Conservation (phyloP, 768 basidiomycete genomes). For the Amanita muscaria region DNA sequence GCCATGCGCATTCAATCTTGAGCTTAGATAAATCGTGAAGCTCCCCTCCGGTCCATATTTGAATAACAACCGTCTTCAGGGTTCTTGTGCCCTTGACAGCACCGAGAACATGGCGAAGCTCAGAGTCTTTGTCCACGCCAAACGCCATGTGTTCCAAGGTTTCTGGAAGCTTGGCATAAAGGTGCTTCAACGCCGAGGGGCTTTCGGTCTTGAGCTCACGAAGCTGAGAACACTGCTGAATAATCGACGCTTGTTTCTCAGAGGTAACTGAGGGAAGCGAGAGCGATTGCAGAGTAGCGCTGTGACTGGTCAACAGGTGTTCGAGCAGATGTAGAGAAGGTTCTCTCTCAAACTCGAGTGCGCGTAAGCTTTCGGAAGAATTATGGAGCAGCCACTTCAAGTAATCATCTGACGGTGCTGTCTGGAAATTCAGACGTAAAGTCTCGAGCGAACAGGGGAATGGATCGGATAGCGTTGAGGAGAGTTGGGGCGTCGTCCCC, state of each 20-base stretch:
- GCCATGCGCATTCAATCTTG: slow-evolving; percentile 55
- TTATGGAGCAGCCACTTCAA: slow-evolving; percentile 62
- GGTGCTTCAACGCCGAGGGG: slow-evolving; percentile 11
- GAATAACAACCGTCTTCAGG: slow-evolving; percentile 43
- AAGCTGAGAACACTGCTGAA: slow-evolving; percentile 42
- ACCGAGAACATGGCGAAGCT: slow-evolving; percentile 46
- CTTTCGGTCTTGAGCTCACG: slow-evolving; percentile 49
- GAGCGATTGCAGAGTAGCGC: slow-evolving; percentile 41
- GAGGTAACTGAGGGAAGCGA: slow-evolving; percentile 47
- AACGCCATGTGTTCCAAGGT: slow-evolving; percentile 48
- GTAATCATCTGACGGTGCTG: slow-evolving; percentile 52
- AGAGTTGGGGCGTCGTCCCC: slow-evolving; percentile 47
- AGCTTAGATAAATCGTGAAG: slow-evolving; percentile 43
- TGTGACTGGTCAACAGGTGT: slow-evolving; percentile 42
- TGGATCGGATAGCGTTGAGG: slow-evolving; percentile 33
- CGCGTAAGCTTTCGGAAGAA: slow-evolving; percentile 39
- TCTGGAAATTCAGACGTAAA: slow-evolving; percentile 59
- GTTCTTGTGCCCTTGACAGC: slow-evolving; percentile 36
- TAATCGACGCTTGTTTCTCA: slow-evolving; percentile 35
- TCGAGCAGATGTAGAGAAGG: slow-evolving; percentile 48
- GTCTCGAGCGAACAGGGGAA: slow-evolving; percentile 40
- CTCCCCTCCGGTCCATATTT: slow-evolving; percentile 44
- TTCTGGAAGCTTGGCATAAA: slow-evolving; percentile 6
- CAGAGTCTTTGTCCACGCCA: slow-evolving; percentile 47
- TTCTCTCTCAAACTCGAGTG: slow-evolving; percentile 53